phyloP scores from a whole-genome alignment of 805 yeast species.

The Candida morakotiae region DNA sequence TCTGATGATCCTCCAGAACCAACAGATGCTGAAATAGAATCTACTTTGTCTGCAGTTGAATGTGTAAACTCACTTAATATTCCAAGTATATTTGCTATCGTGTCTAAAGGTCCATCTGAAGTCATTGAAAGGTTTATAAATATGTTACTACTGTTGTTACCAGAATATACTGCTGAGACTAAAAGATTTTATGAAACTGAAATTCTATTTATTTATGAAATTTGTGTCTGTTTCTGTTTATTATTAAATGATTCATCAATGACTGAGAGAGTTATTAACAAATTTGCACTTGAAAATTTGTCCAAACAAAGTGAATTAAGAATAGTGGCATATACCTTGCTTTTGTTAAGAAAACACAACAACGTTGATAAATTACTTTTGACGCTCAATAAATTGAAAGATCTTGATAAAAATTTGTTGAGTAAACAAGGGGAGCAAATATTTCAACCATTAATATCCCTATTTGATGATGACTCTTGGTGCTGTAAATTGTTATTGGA shows the following conservation, averaged over 20 bases:
- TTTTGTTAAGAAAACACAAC: constrained; percentile 38
- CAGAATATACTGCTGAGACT: constrained; percentile 21
- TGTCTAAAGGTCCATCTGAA: constrained; percentile 32
- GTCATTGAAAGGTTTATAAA: constrained; percentile 31
- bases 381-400: constrained; percentile 4
- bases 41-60: constrained; percentile 76
- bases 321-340: constrained; percentile 48
- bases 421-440: constrained; percentile 42
- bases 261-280: constrained; percentile 15
- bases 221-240: constrained; percentile 32
- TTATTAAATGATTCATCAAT: constrained; percentile 20
- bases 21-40: constrained; percentile 85
- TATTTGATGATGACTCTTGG: constrained; percentile 44
- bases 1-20: constrained; percentile 89
- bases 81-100: constrained; percentile 48
- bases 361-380: constrained; percentile 13
- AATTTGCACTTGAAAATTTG: constrained; percentile 13
- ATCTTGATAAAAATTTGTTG: constrained; percentile 40
- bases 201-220: constrained; percentile 46
- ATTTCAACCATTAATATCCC: constrained; percentile 46
- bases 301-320: constrained; percentile 36
- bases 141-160: constrained; percentile 24
- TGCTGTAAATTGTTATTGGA: constrained; percentile 30
- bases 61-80: constrained; percentile 73
- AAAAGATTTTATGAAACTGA: constrained; percentile 45